Percentiles rank a stretch among this genome's conserved stretches.
phyloP scores from a whole-genome alignment of 2,329 filamentous ascomycete genomes.

The Alternaria brassicae region DNA sequence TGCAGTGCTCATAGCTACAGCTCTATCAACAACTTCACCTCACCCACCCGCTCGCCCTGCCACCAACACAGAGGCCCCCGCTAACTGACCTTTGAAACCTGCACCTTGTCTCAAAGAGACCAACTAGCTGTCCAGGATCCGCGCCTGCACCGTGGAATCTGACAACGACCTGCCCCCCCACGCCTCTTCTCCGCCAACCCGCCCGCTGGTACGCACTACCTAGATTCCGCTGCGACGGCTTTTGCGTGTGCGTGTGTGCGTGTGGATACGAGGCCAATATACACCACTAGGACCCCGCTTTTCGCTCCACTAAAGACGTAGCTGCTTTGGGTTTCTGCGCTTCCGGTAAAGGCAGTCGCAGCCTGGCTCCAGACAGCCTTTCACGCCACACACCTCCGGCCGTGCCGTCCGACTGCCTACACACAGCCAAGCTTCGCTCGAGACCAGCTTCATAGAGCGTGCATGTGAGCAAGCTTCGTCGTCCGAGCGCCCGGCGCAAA shows the following conservation, averaged over 20 bases:
- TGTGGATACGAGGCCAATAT: not conserved
- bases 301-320: conserved; percentile 10
- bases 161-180: conserved; percentile 21
- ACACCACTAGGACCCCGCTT: conserved; percentile 9
- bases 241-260: no score
- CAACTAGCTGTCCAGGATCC: conserved; percentile 31
- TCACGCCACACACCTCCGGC: conserved; percentile 3
- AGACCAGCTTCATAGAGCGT: conserved; percentile 17
- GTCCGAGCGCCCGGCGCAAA: conserved; percentile 48
- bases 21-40: conserved; percentile 29
- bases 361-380: conserved; percentile 12
- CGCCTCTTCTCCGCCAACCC: conserved; percentile 26
- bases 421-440: conserved; percentile 5
- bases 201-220: conserved; percentile 10
- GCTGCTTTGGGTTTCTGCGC: conserved; percentile 8
- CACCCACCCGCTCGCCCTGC: conserved; percentile 19
- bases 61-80: conserved; percentile 17
- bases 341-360: conserved; percentile 20
- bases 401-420: not conserved
- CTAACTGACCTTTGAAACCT: conserved; percentile 17
- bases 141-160: conserved; percentile 50
- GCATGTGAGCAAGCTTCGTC: conserved; percentile 46
- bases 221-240: conserved; percentile 5
- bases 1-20: conserved; percentile 19
- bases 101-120: conserved; percentile 12